Base-by-base conservation (phyloP, 2,329 filamentous ascomycete species). In the Sporothrix curviconia region DNA sequence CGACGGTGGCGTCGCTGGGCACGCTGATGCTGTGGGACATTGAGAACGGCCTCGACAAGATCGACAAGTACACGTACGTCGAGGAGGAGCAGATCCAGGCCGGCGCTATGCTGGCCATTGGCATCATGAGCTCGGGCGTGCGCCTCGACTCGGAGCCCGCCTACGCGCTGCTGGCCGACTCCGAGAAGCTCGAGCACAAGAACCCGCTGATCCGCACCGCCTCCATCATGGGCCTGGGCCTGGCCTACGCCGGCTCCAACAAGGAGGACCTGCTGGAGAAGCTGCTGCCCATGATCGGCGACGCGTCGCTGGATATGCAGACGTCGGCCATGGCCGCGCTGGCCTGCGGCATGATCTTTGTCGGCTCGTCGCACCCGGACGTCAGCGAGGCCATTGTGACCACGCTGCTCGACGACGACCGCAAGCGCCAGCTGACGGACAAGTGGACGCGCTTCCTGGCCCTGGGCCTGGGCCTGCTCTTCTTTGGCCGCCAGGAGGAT, bases 361-460 rank as follows among this genome's bases (percentile, higher is more conserved):
- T 97, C 61, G 94, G 94, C 47, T 95, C 92, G 8, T 92, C 90
- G 4, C 87, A 97, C 67, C 83, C 91, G 36, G 90, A 96, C 65
- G 87, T 97, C 60, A 94, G 88, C 63, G 90, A 95, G 73, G 87
- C 92, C 9, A 94, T 99, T 65, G 86, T 97, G 55, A 90, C 89
- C 57, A 95, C 92, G 1, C 79, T 99, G 65, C 83, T 99, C 72
- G 94, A 99, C 64, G 92, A 97, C 59, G 92, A 97, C 60, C 85
- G 92, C 58, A 87, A 88, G 74, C 86, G 83, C 67, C 92, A 96
- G 71, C 78, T 99, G 60, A 96, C 95, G 65, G 90, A 97, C 74
- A 99, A 97, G 75, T 99, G 94, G 94, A 94, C 92, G 32, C 86
- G 94, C 17, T 99, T 99, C 76, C 87, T 99, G 76, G 92, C 90